Base-by-base conservation (phyloP, 1,139 yeast species). In the Hansenula sp. region DNA sequence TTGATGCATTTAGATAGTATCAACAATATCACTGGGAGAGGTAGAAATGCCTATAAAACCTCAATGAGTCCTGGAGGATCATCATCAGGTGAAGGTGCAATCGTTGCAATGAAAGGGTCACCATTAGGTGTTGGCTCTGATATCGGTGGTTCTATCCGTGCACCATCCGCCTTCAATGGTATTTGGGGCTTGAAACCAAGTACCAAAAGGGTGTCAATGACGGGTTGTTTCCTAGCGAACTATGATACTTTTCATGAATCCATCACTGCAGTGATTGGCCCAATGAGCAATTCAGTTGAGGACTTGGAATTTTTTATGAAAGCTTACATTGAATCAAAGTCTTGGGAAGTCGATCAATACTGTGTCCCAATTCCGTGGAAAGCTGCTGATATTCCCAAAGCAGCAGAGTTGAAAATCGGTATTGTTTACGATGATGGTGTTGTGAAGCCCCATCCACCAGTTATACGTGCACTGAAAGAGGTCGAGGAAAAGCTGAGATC, bases 111-210 rank as follows among this genome's bases (percentile, higher is more conserved):
- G 63, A 82, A 80, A 39, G 89, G 83, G 11, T 77, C 87, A 30
- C 71, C 78, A 3, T 50, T 84, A 36, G 91, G 91, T 36, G 71
- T 84, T 45, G 93, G 93, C 18, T 76, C 86, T 34, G 94, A 85
- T 62, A 84, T 85, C 53, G 94, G 93, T 48, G 94, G 93, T 1
- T 79, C 87, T 2, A 81, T 85, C 50, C 74, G 93, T 58, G 81
- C 76, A 9, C 94, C 93, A 3, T 85, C 91, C 27, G 89, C 88
- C 0, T 84, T 73, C 59, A 74, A 81, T 40, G 89, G 89, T 19
- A 63, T 76, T 47, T 77, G 70, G 60, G 93, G 90, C 16, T 69
- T 84, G 48, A 77, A 87, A 63, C 91, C 91, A 35, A 71, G 88
- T 9, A 68, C 84, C 5, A 77, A 79, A 59, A 72, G 91, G 64